Conservation (phyloP, 345 rosid genomes). For the Eucalyptus erythrocorys region DNA sequence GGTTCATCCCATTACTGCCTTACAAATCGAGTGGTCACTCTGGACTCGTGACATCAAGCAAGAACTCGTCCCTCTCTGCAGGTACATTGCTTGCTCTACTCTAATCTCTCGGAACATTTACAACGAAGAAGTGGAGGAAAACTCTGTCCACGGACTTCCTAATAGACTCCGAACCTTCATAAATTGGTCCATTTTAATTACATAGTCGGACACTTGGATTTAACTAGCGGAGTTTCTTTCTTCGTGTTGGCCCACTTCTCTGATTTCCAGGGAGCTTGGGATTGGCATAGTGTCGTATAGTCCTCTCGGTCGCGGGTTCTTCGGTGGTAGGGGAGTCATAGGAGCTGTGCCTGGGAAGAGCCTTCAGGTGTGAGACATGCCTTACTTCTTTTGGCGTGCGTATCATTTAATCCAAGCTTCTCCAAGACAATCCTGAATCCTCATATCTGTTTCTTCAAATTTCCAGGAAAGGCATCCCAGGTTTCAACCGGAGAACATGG, state of each 20-base stretch:
- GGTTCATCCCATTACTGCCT: slow-evolving; percentile 33
- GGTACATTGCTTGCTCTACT: background rate
- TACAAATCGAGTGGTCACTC: slow-evolving; percentile 30
- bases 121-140: background rate
- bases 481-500: background rate
- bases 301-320: slow-evolving; percentile 8
- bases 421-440: background rate
- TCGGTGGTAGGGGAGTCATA: background rate
- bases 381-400: background rate
- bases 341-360: background rate
- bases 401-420: background rate
- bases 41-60: slow-evolving; percentile 38
- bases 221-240: background rate
- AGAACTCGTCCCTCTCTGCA: slow-evolving; percentile 34
- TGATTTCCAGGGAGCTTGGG: slow-evolving; percentile 1
- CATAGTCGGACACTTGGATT: background rate
- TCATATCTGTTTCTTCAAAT: background rate
- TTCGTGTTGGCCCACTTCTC: background rate
- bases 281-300: slow-evolving; percentile 3
- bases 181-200: background rate
- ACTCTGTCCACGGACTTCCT: background rate
- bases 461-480: background rate
- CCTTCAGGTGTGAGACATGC: background rate
- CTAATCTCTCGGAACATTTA: background rate
- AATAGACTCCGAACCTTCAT: background rate